A percentile compares a stretch with the other conserved stretches of the same genome.
phyloP scores from a whole-genome alignment of 1,284 basidiomycete genomes.

The Peniophora sp. region DNA sequence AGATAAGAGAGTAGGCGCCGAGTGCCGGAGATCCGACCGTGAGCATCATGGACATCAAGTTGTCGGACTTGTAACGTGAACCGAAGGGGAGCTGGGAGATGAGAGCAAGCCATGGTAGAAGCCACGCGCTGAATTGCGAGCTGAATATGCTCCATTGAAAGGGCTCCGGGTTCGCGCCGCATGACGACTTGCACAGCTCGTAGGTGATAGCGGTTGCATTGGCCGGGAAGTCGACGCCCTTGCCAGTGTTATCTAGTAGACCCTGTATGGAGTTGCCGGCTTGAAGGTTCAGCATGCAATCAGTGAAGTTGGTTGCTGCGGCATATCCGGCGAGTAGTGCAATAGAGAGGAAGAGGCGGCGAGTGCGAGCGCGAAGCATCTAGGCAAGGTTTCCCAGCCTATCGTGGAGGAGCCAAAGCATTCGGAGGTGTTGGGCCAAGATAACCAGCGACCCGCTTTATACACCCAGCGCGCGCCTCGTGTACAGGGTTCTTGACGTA shows the following conservation, averaged over 20 bases:
- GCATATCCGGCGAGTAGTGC: no score
- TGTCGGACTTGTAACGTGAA: conserved; percentile 15
- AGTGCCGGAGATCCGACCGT: conserved; percentile 25
- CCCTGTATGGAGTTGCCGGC: not conserved
- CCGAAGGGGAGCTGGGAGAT: conserved; percentile 38
- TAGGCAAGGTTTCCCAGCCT: no score
- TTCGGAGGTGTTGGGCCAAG: no score
- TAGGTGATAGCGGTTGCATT: conserved; percentile 20
- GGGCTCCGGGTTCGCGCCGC: conserved; percentile 12
- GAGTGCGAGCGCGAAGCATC: no score
- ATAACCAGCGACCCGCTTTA: no score
- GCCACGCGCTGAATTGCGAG: conserved; percentile 32
- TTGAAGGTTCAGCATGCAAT: not conserved
- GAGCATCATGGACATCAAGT: conserved; percentile 22
- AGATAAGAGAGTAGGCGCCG: conserved; percentile 22
- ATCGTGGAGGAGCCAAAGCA: no score
- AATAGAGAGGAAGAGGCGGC: no score
- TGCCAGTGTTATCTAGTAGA: not conserved
- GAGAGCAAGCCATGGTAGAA: conserved; percentile 35
- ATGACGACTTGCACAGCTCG: conserved; percentile 16
- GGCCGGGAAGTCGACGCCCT: not conserved
- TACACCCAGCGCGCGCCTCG: no score
- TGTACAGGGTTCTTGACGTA: no score
- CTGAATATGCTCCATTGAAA: conserved; percentile 31
- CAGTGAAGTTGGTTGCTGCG: not conserved